Base-by-base conservation (phyloP, 805 yeast genomes). In the Sungouiella thailandica region DNA sequence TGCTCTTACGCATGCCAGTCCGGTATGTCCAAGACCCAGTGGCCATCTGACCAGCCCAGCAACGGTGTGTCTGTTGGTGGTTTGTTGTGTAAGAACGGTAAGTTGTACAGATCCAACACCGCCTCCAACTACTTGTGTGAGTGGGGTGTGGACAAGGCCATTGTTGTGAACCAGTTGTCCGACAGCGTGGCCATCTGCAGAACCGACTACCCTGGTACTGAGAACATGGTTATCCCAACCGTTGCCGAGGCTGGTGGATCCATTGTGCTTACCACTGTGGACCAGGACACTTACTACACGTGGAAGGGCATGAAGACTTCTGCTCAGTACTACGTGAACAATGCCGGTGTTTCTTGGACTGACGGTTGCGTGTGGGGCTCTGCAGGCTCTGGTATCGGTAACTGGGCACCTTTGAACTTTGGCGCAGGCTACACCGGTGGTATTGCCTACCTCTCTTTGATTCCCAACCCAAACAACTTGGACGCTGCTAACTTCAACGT, bases 361-460 rank as follows among this genome's bases (percentile, higher is more conserved):
- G 93, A 89, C 43, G 97, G 97, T 52, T 90, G 98, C 72, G 62
- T 83, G 50, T 90, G 98, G 98, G 95, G 97, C 60, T 58, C 76
- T 34, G 51, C 71, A 5, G 86, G 86, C 45, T 72, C 89, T 24
- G 83, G 80, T 52, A 64, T 84, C 46, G 98, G 98, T 69, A 90
- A 90, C 84, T 90, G 96, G 97, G 95, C 97, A 46, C 97, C 97
- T 51, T 72, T 90, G 48, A 85, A 82, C 66, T 72, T 93, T 52
- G 98, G 98, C 62, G 87, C 97, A 32, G 97, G 97, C 57, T 71
- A 74, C 65, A 69, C 84, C 41, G 62, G 58, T 49, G 72, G 72
- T 39, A 68, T 77, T 52, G 71, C 95, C 35, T 89, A 86, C 74
- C 65, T 90, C 52, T 86, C 96, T 6, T 70, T 90, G 64, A 86